These are phyloP conservation scores for Podochytrium sp. DNA, from an alignment of 192 early-diverging fungal genomes.

Conservation along the genomic window DNA sequence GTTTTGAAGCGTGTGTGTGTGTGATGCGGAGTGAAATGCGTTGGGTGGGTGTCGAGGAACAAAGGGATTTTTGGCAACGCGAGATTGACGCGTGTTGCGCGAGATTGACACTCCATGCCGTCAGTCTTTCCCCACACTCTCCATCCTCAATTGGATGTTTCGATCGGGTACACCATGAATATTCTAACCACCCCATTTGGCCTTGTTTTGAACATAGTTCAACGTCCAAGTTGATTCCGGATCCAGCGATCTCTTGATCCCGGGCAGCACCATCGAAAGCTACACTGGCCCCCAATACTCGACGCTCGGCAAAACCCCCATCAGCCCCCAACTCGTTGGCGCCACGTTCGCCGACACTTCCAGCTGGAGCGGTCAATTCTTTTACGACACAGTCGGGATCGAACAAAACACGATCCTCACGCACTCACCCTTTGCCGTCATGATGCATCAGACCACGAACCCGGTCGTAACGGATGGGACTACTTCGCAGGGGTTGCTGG, in stretches of 20 bases:
- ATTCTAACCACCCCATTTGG: background rate
- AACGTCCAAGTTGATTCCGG: conserved; percentile 21
- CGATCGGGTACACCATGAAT: background rate
- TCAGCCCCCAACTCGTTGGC: background rate
- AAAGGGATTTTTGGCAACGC: too few species aligned
- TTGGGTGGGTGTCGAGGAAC: too few species aligned
- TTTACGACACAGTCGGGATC: conserved; percentile 6
- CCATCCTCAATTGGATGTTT: background rate
- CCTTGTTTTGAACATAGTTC: conserved; percentile 12
- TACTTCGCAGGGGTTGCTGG: conserved; percentile 13
- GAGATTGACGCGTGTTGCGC: too few species aligned
- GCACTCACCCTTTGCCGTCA: conserved; percentile 17
- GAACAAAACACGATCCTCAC: background rate
- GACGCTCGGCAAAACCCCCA: background rate
- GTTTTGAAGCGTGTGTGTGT: too few species aligned
- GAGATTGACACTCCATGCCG: too few species aligned
- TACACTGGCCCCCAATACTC: conserved; percentile 23
- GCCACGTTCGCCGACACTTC: conserved; percentile 5
- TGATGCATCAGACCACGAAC: conserved; percentile 4
- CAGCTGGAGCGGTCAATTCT: conserved; percentile 14
- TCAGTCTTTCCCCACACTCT: too few species aligned
- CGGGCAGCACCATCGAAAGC: conserved; percentile 6
- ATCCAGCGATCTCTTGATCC: conserved; percentile 25
- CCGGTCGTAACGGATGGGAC: conserved; percentile 16
- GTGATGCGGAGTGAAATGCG: too few species aligned